Percentiles rank a stretch among this genome's conserved stretches.
Conservation (phyloP, 495 filamentous ascomycete species). For the Letharia lupina region DNA sequence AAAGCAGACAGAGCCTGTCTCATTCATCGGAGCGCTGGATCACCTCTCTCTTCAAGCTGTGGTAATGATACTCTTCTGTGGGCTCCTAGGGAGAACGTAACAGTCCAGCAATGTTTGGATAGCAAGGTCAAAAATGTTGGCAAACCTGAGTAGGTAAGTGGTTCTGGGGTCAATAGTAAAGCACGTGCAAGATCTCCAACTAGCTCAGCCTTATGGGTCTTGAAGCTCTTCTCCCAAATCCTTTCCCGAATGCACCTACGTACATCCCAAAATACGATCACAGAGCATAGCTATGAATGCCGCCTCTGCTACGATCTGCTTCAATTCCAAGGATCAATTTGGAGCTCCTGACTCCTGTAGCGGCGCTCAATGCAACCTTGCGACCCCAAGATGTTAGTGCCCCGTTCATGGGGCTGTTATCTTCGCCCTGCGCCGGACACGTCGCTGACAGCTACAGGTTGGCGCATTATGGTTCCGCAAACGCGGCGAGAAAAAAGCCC, state of each 20-base stretch:
- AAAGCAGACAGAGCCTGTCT: background rate
- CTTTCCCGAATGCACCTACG: background rate
- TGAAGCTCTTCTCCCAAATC: background rate
- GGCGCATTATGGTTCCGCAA: background rate
- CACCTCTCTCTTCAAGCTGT: background rate
- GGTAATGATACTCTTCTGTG: background rate
- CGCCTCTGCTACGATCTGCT: background rate
- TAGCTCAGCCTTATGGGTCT: background rate
- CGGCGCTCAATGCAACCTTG: background rate
- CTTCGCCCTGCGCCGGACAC: background rate
- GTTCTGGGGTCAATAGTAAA: background rate
- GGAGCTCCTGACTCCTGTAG: background rate
- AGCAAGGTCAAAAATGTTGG: too few species aligned
- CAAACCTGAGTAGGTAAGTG: too few species aligned
- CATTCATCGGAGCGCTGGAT: background rate
- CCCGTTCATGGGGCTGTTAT: background rate
- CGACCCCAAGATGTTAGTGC: conserved; percentile 7
- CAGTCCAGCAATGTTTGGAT: too few species aligned
- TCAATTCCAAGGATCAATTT: background rate
- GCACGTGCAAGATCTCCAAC: background rate
- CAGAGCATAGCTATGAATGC: conserved; percentile 11
- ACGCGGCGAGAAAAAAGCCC: background rate
- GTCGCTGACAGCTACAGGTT: conserved; percentile 4
- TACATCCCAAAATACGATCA: background rate
- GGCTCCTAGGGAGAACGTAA: background rate